A percentile compares a stretch with the other conserved stretches of the same genome.
Conservation (phyloP, 306 rosid species). For the Cucumis sativus region Cucumber_9930_V3 NC_026657.2:38180001-38180500, state of each 20-base stretch:
- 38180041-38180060: too few relatives aligned
- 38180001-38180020: too few relatives aligned
- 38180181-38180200: too few relatives aligned
- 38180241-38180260: background rate
- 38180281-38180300: background rate
- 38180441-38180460: background rate
- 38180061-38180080: too few relatives aligned
- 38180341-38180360: conserved; percentile 17
- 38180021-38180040: too few relatives aligned
- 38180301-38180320: background rate
- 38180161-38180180: too few relatives aligned
- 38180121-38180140: too few relatives aligned
- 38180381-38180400: conserved; percentile 22
- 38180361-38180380: conserved; percentile 16
- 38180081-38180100: too few relatives aligned
- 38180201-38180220: background rate
- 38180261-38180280: background rate
- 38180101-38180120: too few relatives aligned
- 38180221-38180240: background rate
- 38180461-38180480: too few relatives aligned
- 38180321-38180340: conserved; percentile 2
- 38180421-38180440: conserved; percentile 9
- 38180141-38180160: too few relatives aligned
- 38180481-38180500: too few relatives aligned
- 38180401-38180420: conserved; percentile 12